Evolutionary conservation across 768 basidiomycete genomes (phyloP).

Genomic region (Leucogyrophana mollusca): DNA sequence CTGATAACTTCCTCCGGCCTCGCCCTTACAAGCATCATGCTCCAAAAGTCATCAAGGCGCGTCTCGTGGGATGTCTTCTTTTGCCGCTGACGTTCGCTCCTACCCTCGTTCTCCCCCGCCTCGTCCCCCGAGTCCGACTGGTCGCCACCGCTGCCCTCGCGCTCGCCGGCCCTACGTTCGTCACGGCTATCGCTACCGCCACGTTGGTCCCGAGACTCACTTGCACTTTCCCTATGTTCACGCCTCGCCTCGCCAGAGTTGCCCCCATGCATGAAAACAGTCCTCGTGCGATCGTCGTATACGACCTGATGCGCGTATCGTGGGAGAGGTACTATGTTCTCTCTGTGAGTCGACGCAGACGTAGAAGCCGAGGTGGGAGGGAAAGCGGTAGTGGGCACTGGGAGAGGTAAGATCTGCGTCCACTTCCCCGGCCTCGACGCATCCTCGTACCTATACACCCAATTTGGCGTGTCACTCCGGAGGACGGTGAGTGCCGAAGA

Average conservation of each 20-base stretch:
- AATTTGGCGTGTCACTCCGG: slow-evolving; percentile 52
- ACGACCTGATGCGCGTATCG: slow-evolving; percentile 81
- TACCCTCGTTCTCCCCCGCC: slow-evolving; percentile 23
- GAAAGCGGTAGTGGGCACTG: slow-evolving; percentile 3
- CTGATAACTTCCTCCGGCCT: slow-evolving; percentile 62
- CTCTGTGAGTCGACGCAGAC: slow-evolving; percentile 6
- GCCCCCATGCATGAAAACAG: slow-evolving; percentile 73
- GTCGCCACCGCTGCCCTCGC: too few species aligned
- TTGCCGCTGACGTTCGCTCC: slow-evolving; percentile 1
- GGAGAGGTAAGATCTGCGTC: slow-evolving; percentile 53
- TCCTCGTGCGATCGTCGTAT: slow-evolving; percentile 57
- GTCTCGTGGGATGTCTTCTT: slow-evolving; percentile 30
- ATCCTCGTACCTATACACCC: slow-evolving; percentile 63
- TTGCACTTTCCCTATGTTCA: slow-evolving; percentile 6
- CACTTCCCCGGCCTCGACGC: slow-evolving; percentile 58
- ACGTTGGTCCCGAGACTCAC: slow-evolving; percentile 5
- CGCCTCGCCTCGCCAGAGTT: slow-evolving; percentile 51
- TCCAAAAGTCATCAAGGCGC: slow-evolving; percentile 79
- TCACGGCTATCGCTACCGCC: too few species aligned
- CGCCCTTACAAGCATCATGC: slow-evolving; percentile 64
- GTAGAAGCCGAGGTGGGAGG: background rate
- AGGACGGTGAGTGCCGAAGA: slow-evolving; percentile 40
- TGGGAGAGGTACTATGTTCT: slow-evolving; percentile 47
- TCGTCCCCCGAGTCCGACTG: background rate
- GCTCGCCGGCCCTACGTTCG: slow-evolving; percentile 13